phyloP scores from a whole-genome alignment of 169 alveolate species.

The Sarcocystis neurona region DNA sequence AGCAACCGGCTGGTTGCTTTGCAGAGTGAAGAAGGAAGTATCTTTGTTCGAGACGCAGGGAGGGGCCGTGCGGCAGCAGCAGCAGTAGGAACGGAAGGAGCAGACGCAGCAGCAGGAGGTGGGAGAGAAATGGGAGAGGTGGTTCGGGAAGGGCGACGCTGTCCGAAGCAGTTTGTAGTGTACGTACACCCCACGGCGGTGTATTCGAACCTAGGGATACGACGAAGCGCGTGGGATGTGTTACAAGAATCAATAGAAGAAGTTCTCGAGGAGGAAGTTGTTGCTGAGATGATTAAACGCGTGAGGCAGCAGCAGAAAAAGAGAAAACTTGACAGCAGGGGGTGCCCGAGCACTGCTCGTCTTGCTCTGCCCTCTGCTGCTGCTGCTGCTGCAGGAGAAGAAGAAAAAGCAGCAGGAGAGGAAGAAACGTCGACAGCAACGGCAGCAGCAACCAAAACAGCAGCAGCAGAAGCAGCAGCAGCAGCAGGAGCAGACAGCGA shows the following conservation, averaged over 20 bases:
- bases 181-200: constrained; percentile 56
- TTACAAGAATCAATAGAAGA: constrained; percentile 36
- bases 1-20: neutral
- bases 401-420: too few species aligned
- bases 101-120: neutral
- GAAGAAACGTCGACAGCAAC: too few species aligned
- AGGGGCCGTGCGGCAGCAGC: neutral
- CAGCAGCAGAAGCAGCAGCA: too few species aligned
- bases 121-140: neutral
- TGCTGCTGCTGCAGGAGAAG: too few species aligned
- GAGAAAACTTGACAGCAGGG: neutral
- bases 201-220: constrained; percentile 45
- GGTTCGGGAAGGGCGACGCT: neutral
- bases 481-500: too few species aligned
- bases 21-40: neutral
- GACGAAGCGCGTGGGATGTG: constrained; percentile 65
- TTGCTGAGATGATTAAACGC: constrained; percentile 25
- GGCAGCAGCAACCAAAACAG: too few species aligned
- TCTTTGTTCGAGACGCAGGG: too few species aligned
- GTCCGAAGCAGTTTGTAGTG: neutral
- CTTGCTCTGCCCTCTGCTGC: too few species aligned
- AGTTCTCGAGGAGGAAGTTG: constrained; percentile 47
- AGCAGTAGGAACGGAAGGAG: neutral
- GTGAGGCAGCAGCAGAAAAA: neutral
- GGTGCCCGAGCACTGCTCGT: too few species aligned